These are phyloP conservation scores for Xylona heveae DNA, from an alignment of 495 filamentous ascomycete species.

Conservation along the genomic window DNA sequence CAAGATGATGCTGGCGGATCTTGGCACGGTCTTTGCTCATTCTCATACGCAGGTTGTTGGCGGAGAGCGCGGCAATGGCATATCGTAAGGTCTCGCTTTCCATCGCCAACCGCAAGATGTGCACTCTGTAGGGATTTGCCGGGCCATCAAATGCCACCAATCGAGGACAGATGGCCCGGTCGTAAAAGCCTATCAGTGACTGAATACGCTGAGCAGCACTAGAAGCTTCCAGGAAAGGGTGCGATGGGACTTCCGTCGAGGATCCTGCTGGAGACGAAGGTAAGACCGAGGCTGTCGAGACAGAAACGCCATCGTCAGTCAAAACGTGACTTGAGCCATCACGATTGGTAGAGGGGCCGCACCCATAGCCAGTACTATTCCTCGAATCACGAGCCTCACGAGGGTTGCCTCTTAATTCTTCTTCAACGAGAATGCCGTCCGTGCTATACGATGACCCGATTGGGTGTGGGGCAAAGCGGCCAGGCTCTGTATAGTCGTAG, in stretches of 20 bases:
- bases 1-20: neutral
- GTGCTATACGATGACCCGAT: slow-evolving; percentile 12
- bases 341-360: slow-evolving; percentile 1
- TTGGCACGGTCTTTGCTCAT: slow-evolving; percentile 6
- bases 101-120: slow-evolving; percentile 60
- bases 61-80: slow-evolving; percentile 74
- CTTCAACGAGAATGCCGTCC: slow-evolving; percentile 22
- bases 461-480: slow-evolving; percentile 10
- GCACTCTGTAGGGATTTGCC: slow-evolving; percentile 63
- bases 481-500: slow-evolving; percentile 11
- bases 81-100: slow-evolving; percentile 69
- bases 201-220: slow-evolving; percentile 33
- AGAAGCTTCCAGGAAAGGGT: slow-evolving; percentile 15
- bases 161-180: slow-evolving; percentile 74
- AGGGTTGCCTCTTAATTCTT: slow-evolving; percentile 17
- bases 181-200: slow-evolving; percentile 56
- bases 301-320: too few species aligned
- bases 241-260: slow-evolving; percentile 10
- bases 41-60: slow-evolving; percentile 51
- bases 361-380: slow-evolving; percentile 10
- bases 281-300: too few species aligned
- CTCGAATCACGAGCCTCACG: slow-evolving; percentile 10
- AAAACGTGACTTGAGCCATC: neutral
- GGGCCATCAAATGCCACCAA: slow-evolving; percentile 82
- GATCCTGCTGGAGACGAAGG: slow-evolving; percentile 11